Conservation (phyloP, 768 basidiomycete species). For the Cystofilobasidium bisporidii region DNA sequence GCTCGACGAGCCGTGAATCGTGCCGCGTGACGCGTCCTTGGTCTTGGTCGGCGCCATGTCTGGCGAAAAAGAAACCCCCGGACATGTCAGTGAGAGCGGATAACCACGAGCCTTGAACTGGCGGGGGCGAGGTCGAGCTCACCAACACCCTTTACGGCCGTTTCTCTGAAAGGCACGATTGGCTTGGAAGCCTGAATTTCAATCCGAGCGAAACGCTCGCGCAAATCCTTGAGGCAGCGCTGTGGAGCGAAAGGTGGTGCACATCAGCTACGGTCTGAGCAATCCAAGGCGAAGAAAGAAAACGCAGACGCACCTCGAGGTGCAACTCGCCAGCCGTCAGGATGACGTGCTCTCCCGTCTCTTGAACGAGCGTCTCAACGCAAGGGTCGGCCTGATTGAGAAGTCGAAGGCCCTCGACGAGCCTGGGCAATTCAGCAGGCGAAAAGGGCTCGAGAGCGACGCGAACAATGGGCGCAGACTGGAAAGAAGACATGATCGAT, state of each 20-base stretch:
- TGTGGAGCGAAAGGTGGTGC: slow-evolving; percentile 36
- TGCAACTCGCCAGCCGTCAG: slow-evolving; percentile 92
- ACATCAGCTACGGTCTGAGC: not conserved
- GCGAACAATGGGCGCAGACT: slow-evolving; percentile 85
- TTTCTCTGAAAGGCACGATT: slow-evolving; percentile 96
- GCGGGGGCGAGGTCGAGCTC: slow-evolving; percentile 6
- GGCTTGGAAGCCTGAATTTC: slow-evolving; percentile 89
- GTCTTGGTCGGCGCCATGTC: slow-evolving; percentile 84
- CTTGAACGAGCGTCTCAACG: slow-evolving; percentile 92
- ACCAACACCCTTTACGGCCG: slow-evolving; percentile 73
- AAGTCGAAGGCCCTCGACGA: slow-evolving; percentile 75
- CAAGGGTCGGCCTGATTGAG: slow-evolving; percentile 93
- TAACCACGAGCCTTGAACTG: not conserved
- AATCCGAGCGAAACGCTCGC: slow-evolving; percentile 85
- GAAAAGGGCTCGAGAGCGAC: slow-evolving; percentile 68
- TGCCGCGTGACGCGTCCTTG: slow-evolving; percentile 59
- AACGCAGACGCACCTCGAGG: slow-evolving; percentile 57
- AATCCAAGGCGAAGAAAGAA: not conserved
- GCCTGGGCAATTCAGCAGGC: slow-evolving; percentile 69
- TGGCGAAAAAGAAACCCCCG: slow-evolving; percentile 37
- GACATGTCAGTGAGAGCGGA: not conserved
- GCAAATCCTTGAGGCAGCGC: slow-evolving; percentile 93
- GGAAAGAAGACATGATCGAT: not conserved
- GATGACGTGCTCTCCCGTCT: slow-evolving; percentile 95
- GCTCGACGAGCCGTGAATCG: slow-evolving; percentile 58